Conservation (phyloP, 2,329 filamentous ascomycete species). For the Penicillium italicum region DNA sequence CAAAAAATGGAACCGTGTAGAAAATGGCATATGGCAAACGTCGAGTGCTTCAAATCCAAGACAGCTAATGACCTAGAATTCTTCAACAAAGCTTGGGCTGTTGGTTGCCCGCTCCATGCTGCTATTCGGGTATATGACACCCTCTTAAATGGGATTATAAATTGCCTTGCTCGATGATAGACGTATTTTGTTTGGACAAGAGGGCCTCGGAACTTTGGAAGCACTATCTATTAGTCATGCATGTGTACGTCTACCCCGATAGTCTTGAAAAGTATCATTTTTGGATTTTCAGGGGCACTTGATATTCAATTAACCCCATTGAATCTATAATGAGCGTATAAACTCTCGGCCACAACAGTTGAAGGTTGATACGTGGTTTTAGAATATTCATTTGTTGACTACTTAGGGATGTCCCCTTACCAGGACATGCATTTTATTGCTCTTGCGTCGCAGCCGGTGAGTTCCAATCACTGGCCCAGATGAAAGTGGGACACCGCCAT, state of each 20-base stretch:
- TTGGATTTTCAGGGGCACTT: background rate
- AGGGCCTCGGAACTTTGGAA: background rate
- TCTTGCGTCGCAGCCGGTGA: constrained; percentile 12
- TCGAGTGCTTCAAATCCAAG: background rate
- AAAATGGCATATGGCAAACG: background rate
- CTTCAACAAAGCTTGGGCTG: background rate
- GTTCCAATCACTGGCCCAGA: constrained; percentile 64
- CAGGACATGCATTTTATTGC: background rate
- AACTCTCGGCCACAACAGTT: background rate
- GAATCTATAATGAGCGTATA: background rate
- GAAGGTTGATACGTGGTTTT: background rate
- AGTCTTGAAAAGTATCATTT: background rate
- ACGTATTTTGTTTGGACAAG: background rate
- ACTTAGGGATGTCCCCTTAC: background rate
- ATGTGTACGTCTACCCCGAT: background rate
- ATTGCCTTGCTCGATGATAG: background rate
- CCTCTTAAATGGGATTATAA: background rate
- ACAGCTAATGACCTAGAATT: background rate
- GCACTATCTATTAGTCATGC: background rate
- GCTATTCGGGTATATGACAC: background rate
- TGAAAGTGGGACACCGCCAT: constrained; percentile 86
- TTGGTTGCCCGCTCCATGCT: background rate
- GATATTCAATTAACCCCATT: background rate
- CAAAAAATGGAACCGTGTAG: background rate
- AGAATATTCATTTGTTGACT: background rate